Conservation (phyloP, 2,329 filamentous ascomycete species). For the Fonsecaea pedrosoi region DNA sequence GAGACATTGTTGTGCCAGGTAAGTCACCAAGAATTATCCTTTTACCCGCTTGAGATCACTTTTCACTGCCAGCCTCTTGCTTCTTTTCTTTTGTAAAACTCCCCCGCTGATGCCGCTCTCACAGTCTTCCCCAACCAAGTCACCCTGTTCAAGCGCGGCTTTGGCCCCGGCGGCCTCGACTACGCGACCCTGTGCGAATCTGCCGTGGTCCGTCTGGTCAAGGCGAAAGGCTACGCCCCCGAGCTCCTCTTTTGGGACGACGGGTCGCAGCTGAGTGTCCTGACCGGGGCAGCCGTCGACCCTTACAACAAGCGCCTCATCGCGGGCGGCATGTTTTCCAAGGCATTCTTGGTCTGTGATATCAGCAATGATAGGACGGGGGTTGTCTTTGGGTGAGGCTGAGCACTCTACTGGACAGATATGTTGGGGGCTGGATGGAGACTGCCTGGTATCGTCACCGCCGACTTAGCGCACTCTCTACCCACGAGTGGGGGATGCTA, state of each 20-base stretch:
- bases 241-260: slow-evolving; percentile 20
- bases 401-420: not conserved
- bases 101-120: not conserved
- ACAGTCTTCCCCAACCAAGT: slow-evolving; percentile 19
- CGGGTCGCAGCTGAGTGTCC: slow-evolving; percentile 14
- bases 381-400: not conserved
- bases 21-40: not conserved
- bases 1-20: slow-evolving; percentile 17
- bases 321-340: slow-evolving; percentile 16
- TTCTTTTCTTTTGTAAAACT: not conserved
- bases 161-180: slow-evolving; percentile 13
- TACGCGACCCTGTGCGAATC: slow-evolving; percentile 16
- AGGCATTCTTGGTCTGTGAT: slow-evolving; percentile 12
- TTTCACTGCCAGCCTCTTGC: too few species aligned
- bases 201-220: slow-evolving; percentile 12
- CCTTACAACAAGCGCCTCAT: slow-evolving; percentile 17
- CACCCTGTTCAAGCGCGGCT: slow-evolving; percentile 10
- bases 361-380: slow-evolving; percentile 12
- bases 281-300: slow-evolving; percentile 18
- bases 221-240: slow-evolving; percentile 15
- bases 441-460: too few species aligned
- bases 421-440: too few species aligned
- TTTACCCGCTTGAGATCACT: too few species aligned
- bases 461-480: too few species aligned
- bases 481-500: too few species aligned